Conservation (phyloP, 2,329 filamentous ascomycete genomes). For the Epichloe elymi region DNA sequence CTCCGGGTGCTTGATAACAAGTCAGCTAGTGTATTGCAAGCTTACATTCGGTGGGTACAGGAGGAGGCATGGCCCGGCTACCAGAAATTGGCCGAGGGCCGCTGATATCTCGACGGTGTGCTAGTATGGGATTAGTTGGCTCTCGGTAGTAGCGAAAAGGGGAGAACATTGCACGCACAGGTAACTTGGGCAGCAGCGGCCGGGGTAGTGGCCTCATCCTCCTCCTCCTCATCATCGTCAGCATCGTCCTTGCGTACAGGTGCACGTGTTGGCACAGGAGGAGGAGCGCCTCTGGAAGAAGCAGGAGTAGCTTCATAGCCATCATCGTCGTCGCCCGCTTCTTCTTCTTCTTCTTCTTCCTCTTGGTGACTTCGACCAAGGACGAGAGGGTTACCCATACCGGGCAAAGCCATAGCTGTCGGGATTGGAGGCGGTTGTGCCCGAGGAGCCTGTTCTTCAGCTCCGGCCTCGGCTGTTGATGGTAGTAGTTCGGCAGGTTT, state of each 20-base stretch:
- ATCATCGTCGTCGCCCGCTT: not conserved
- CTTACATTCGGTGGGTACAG: constrained; percentile 49
- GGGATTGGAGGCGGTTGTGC: constrained; percentile 40
- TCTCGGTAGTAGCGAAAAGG: not conserved
- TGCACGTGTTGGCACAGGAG: constrained; percentile 16
- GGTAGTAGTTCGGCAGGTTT: constrained; percentile 22
- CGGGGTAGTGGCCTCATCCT: constrained; percentile 23
- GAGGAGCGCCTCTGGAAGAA: constrained; percentile 15
- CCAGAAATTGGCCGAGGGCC: constrained; percentile 34
- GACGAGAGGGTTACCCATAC: constrained; percentile 49
- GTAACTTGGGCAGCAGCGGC: constrained; percentile 14
- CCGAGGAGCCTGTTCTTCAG: constrained; percentile 28
- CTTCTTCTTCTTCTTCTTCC: constrained; percentile 17
- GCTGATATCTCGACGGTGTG: constrained; percentile 18
- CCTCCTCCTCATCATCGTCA: constrained; percentile 21
- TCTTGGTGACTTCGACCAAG: constrained; percentile 24
- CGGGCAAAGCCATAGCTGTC: constrained; percentile 54
- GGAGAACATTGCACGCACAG: constrained; percentile 6
- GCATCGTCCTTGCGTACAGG: constrained; percentile 6
- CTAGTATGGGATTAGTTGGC: constrained; percentile 18
- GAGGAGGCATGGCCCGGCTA: constrained; percentile 41
- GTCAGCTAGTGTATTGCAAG: not conserved
- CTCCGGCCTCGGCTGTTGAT: constrained; percentile 26
- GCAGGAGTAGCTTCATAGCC: constrained; percentile 4
- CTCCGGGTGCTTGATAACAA: not conserved